A percentile compares a stretch with the other conserved stretches of the same genome.
These are phyloP conservation scores for Leccinellum albellum DNA, from an alignment of 768 basidiomycete genomes.

Conservation along the genomic window DNA sequence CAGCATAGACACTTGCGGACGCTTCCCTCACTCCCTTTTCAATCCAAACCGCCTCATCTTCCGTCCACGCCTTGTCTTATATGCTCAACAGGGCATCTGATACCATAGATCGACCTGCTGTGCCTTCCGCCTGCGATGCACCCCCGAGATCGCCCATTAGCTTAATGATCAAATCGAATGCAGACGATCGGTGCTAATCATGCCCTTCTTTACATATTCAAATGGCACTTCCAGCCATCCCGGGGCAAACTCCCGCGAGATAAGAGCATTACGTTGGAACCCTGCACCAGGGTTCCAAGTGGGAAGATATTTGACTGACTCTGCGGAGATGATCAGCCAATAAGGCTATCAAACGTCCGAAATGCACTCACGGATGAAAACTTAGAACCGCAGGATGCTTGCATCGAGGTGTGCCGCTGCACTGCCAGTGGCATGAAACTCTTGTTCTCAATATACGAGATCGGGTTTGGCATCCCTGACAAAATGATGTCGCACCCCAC, in stretches of 20 bases:
- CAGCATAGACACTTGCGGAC: slow-evolving; percentile 17
- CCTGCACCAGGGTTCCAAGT: slow-evolving; percentile 22
- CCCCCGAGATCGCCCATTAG: neutral
- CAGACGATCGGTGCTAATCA: slow-evolving; percentile 14
- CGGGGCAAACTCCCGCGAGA: slow-evolving; percentile 2
- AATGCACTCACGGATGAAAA: slow-evolving; percentile 14
- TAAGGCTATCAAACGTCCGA: neutral
- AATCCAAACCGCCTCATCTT: slow-evolving; percentile 8
- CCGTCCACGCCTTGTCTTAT: neutral
- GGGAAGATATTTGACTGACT: slow-evolving; percentile 17
- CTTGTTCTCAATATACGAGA: no score
- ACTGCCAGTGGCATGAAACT: no score
- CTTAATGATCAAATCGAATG: neutral
- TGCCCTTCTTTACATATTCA: slow-evolving; percentile 17
- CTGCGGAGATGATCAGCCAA: neutral
- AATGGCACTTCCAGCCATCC: slow-evolving; percentile 21
- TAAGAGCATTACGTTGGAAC: slow-evolving; percentile 16
- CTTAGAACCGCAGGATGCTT: no score
- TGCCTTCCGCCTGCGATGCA: slow-evolving; percentile 16
- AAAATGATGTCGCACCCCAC: no score
- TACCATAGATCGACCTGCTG: slow-evolving; percentile 23
- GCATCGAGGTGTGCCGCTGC: no score
- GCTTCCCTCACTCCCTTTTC: slow-evolving; percentile 25
- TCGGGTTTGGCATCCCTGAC: no score
- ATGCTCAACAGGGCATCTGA: slow-evolving; percentile 19